Base-by-base conservation (phyloP, 2,329 filamentous ascomycete species). In the Botrytis hyacinthi region DNA sequence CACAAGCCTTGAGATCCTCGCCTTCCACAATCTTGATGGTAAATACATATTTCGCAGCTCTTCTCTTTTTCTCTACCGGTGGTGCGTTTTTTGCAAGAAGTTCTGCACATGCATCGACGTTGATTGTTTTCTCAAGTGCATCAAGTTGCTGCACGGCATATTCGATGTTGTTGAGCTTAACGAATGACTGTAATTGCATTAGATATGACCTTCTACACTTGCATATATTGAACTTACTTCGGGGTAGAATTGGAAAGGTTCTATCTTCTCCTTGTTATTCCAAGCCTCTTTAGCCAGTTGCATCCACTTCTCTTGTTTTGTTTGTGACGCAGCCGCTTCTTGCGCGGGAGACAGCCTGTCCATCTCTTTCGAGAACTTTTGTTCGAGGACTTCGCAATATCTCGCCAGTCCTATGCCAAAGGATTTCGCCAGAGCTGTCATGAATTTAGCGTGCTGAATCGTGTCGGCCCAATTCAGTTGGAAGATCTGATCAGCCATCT, bases 1-100 rank as follows among this genome's bases (percentile, higher is more conserved):
- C 96, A 81, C 96, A 98, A n/a, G 96, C 94, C 83, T 98, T 98
- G 78, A 99, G 86, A 79, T 99, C 96, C 83, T 99, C 96, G 14
- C 93, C 96, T 83, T 99, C 96, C 40, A 99, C 95, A 74, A 99
- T 95, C 84, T 99, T 99, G 83, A 99, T 95, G 0, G 96, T 98
- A 83, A 99, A 99, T 72, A 98, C 95, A 81, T 97, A 98, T 81
- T 97, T 98, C 76, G 90, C 92, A 60, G 91, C 89, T 78, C 90
- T 92, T 78, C 90, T 90, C 73, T 84, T 81, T 75, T 86, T 85
- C 74, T 90, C 88, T n/a, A 90, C 90, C 71, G 89, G 86, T 1
- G 93, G 91, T 14, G 93, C 93, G 40, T 93, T 86, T 78, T 88
- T 90, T 65, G 91, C 90, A 69, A 99, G 89, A 26, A 97, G 89